Evolutionary conservation across 2,329 filamentous ascomycete species (phyloP).

Genomic region (Cadophora gregata): DNA sequence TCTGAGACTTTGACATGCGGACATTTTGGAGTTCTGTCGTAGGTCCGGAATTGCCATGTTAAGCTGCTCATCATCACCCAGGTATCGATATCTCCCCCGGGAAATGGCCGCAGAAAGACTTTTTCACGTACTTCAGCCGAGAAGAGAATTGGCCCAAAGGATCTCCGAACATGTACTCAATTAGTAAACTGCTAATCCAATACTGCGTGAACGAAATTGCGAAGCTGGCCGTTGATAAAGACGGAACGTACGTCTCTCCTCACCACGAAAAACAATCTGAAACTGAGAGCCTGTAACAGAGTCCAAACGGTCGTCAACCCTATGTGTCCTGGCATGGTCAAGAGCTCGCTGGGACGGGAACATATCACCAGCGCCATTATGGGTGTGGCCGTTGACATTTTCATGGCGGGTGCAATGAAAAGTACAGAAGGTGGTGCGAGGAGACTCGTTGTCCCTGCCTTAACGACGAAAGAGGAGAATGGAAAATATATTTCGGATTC

Average conservation of each 20-base stretch:
- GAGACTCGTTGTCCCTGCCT: constrained; percentile 41
- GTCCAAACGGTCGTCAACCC: constrained; percentile 37
- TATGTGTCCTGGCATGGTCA: constrained; percentile 39
- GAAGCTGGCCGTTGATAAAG: constrained; percentile 30
- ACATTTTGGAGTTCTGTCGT: background rate
- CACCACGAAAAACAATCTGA: background rate
- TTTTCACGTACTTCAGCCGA: constrained; percentile 33
- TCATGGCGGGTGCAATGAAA: constrained; percentile 36
- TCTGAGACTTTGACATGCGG: too few relatives aligned
- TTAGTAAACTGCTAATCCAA: constrained; percentile 39
- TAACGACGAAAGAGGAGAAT: constrained; percentile 38
- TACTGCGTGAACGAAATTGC: constrained; percentile 39
- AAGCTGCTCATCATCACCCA: background rate
- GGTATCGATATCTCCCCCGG: constrained; percentile 20
- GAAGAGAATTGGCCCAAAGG: constrained; percentile 32
- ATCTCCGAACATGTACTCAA: constrained; percentile 31
- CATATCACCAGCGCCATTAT: constrained; percentile 33
- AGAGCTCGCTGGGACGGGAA: constrained; percentile 36
- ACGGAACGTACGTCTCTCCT: constrained; percentile 31
- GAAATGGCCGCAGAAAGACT: constrained; percentile 35
- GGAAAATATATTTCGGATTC: constrained; percentile 38
- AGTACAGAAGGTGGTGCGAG: constrained; percentile 44
- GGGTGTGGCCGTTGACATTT: constrained; percentile 22
- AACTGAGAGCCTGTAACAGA: background rate
- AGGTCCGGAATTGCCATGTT: background rate